Conservation (phyloP, 2,329 filamentous ascomycete species). For the Aspergillus japonicus region DNA sequence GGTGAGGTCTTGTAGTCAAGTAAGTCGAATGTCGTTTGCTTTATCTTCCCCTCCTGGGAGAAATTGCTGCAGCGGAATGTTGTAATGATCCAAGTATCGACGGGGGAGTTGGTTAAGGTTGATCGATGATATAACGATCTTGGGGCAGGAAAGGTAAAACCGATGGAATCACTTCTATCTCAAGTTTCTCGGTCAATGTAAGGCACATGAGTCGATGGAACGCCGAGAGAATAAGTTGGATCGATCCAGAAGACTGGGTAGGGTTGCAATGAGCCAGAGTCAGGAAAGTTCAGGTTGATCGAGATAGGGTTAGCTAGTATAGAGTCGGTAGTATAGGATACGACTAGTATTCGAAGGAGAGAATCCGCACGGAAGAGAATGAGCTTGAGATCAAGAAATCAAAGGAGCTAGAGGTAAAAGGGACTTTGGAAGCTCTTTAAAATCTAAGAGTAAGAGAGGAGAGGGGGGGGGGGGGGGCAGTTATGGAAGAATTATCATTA, state of each 20-base stretch:
- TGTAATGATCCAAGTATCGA: conserved; percentile 11
- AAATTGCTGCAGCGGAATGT: not conserved
- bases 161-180: conserved; percentile 1
- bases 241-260: not conserved
- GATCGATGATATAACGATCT: conserved; percentile 19
- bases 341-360: not conserved
- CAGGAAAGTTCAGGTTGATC: not conserved
- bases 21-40: conserved; percentile 1
- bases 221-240: not conserved
- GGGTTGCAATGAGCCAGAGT: not conserved
- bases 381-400: not conserved
- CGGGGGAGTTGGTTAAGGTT: conserved; percentile 13
- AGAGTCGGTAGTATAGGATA: not conserved
- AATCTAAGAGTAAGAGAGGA: not conserved
- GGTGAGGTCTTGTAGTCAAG: conserved; percentile 5
- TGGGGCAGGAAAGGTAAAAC: conserved; percentile 3
- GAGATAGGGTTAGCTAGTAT: not conserved
- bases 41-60: conserved; percentile 5
- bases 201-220: not conserved
- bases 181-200: not conserved
- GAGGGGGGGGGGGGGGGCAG: not conserved
- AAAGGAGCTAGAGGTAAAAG: not conserved
- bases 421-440: not conserved
- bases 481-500: not conserved
- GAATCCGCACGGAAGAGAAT: not conserved